These are phyloP conservation scores for Micromonas commoda DNA, from an alignment of 139 green algal species.

Conservation along the genomic window DNA sequence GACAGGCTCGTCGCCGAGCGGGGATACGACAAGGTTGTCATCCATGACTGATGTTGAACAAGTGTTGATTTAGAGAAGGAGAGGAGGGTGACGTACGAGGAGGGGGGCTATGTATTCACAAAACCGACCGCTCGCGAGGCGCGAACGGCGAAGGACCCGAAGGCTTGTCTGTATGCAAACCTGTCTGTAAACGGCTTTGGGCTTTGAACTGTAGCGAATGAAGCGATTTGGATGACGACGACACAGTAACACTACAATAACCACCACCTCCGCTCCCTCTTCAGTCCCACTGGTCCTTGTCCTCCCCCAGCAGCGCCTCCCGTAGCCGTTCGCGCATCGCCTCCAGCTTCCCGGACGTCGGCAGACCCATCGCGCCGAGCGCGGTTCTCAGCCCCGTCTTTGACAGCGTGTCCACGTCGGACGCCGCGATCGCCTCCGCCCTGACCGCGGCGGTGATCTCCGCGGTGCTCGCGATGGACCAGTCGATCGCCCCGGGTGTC, in stretches of 20 bases:
- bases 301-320: neutral
- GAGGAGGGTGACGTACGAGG: no score
- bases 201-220: no score
- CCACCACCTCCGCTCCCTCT: neutral
- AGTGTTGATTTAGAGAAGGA: no score
- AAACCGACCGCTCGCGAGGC: no score
- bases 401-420: neutral
- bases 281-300: neutral
- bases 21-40: slow-evolving; percentile 53
- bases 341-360: slow-evolving; percentile 1
- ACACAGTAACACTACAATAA: no score
- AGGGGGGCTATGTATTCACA: no score
- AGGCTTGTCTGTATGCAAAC: no score
- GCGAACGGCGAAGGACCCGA: no score
- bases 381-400: neutral
- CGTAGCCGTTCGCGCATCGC: neutral
- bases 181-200: no score
- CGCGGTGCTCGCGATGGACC: neutral
- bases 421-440: neutral
- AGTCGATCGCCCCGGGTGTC: neutral
- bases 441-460: neutral
- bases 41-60: slow-evolving; percentile 15
- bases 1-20: slow-evolving; percentile 58
- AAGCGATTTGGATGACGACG: no score
- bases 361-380: neutral